Evolutionary conservation across 2,329 filamentous ascomycete species (phyloP).

Genomic region (Fusarium graminum): DNA sequence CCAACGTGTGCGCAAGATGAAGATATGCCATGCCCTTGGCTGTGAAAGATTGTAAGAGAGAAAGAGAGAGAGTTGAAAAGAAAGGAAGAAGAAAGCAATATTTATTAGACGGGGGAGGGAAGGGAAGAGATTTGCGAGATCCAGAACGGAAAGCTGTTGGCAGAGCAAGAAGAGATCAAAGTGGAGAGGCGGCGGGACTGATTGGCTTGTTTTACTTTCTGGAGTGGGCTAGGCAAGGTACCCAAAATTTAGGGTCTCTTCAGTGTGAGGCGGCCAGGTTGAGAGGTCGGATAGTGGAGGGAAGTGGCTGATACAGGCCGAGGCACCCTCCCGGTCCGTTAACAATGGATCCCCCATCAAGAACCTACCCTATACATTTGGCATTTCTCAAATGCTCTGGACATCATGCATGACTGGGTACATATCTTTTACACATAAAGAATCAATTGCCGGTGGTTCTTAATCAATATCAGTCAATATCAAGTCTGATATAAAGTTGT

Average conservation of each 20-base stretch:
- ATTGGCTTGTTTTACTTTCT: slow-evolving; percentile 20
- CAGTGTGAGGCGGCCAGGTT: slow-evolving; percentile 1
- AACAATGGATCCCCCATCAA: neutral
- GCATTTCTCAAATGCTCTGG: neutral
- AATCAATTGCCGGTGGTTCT: too few species aligned
- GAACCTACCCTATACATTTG: slow-evolving; percentile 20
- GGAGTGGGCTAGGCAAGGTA: slow-evolving; percentile 17
- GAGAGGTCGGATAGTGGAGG: slow-evolving; percentile 11
- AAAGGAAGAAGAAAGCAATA: slow-evolving; percentile 20
- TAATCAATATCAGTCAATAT: too few species aligned
- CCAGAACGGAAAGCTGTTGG: slow-evolving; percentile 32
- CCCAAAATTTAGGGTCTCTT: slow-evolving; percentile 22
- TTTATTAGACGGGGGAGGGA: slow-evolving; percentile 34
- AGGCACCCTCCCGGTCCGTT: slow-evolving; percentile 8
- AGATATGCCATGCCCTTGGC: slow-evolving; percentile 55
- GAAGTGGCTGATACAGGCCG: neutral
- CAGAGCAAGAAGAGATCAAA: slow-evolving; percentile 38
- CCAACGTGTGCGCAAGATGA: slow-evolving; percentile 66
- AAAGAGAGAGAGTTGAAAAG: slow-evolving; percentile 16
- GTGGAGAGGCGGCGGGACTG: slow-evolving; percentile 15
- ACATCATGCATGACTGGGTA: neutral
- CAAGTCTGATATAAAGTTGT: too few species aligned
- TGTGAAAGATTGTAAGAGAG: slow-evolving; percentile 28
- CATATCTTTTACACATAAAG: neutral
- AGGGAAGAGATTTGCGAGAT: slow-evolving; percentile 44